Evolutionary conservation across 116 monocot genomes (phyloP).

Genomic region (Papilionanthe hybrid): DNA sequence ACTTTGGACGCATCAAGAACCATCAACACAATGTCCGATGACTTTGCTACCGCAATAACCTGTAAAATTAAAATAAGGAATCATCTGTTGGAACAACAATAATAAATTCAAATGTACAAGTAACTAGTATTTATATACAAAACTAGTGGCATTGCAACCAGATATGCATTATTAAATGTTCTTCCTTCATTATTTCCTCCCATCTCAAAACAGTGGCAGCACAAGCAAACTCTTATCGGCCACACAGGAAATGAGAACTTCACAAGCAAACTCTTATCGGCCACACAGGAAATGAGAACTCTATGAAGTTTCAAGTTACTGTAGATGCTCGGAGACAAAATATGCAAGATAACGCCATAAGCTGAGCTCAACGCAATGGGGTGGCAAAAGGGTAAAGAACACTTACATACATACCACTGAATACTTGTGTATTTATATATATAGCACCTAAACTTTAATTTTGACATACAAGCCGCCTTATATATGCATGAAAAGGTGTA

Average conservation of each 20-base stretch:
- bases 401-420: too few relatives aligned
- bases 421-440: too few relatives aligned
- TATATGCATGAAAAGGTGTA: too few relatives aligned
- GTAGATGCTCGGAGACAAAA: not conserved
- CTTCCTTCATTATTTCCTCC: not conserved
- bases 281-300: not conserved
- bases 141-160: not conserved
- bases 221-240: not conserved
- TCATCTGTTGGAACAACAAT: not conserved
- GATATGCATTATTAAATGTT: not conserved
- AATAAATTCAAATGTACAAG: not conserved
- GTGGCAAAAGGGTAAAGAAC: not conserved
- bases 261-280: not conserved
- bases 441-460: too few relatives aligned
- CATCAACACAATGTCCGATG: slow-evolving; percentile 97
- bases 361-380: not conserved
- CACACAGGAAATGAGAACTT: not conserved
- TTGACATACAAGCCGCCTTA: too few relatives aligned
- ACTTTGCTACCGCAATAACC: slow-evolving; percentile 99
- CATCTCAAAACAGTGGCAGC: not conserved
- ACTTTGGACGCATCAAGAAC: slow-evolving; percentile 99
- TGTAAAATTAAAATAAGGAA: slow-evolving; percentile 27
- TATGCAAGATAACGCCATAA: not conserved
- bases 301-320: not conserved
- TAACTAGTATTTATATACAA: not conserved